Percentiles rank a stretch among this genome's conserved stretches.
phyloP scores from a whole-genome alignment of 108 stramenopile genomes.

The Ochromonas danica region DNA sequence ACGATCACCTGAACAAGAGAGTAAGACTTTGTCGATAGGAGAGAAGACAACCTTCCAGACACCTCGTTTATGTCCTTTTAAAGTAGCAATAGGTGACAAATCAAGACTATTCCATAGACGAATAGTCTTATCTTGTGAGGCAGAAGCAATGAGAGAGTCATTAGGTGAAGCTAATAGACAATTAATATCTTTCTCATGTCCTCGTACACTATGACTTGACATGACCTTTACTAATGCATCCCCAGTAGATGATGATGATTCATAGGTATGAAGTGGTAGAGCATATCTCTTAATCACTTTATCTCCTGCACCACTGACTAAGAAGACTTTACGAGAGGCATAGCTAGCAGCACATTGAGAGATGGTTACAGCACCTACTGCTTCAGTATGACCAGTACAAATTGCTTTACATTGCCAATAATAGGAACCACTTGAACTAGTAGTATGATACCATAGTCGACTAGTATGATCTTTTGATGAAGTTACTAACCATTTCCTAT shows the following conservation, averaged over 20 bases:
- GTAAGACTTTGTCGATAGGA: slow-evolving; percentile 83
- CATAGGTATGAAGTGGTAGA: slow-evolving; percentile 49
- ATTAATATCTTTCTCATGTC: slow-evolving; percentile 83
- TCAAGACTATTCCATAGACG: slow-evolving; percentile 82
- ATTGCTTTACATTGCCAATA: slow-evolving; percentile 62
- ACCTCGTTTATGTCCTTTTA: slow-evolving; percentile 90
- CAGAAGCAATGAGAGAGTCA: slow-evolving; percentile 87
- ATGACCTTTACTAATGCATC: slow-evolving; percentile 59
- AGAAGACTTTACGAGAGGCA: slow-evolving; percentile 76
- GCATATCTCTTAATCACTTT: slow-evolving; percentile 88
- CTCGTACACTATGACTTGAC: slow-evolving; percentile 51
- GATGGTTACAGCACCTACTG: slow-evolving; percentile 38
- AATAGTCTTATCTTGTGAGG: slow-evolving; percentile 87
- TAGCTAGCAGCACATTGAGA: slow-evolving; percentile 61
- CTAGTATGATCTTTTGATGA: slow-evolving; percentile 84
- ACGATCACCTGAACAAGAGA: slow-evolving; percentile 83
- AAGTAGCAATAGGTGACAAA: slow-evolving; percentile 68
- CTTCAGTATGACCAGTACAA: slow-evolving; percentile 78
- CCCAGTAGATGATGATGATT: slow-evolving; percentile 38
- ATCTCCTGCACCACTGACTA: slow-evolving; percentile 82
- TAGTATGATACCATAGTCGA: slow-evolving; percentile 66
- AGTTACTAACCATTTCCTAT: slow-evolving; percentile 78
- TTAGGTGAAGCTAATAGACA: slow-evolving; percentile 88
- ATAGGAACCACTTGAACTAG: background rate
- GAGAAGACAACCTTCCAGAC: slow-evolving; percentile 94